These are phyloP conservation scores for Halophytophthora batemanensis DNA, from an alignment of 352 stramenopile genomes.

Conservation along the genomic window DNA sequence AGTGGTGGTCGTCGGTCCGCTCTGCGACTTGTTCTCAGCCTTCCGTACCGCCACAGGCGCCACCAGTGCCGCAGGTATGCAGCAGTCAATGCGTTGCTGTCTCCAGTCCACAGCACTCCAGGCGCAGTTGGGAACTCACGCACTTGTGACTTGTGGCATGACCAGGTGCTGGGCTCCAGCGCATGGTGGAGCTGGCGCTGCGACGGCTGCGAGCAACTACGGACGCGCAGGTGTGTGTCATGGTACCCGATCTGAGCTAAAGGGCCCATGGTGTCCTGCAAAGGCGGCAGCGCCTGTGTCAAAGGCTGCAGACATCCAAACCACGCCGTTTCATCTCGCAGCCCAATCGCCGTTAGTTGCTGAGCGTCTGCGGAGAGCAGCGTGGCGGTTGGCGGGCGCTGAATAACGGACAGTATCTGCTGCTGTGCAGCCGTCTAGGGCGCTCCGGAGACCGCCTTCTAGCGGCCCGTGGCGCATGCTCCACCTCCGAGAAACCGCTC, in stretches of 20 bases:
- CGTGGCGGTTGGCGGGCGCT: too few relatives aligned
- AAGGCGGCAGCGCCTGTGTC: too few relatives aligned
- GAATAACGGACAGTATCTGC: too few relatives aligned
- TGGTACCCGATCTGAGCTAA: slow-evolving; percentile 10
- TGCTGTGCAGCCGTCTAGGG: too few relatives aligned
- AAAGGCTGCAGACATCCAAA: too few relatives aligned
- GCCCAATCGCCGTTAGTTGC: too few relatives aligned
- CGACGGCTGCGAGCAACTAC: slow-evolving; percentile 33
- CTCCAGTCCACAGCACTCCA: not conserved
- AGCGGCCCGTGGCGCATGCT: too few relatives aligned
- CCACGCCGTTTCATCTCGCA: too few relatives aligned
- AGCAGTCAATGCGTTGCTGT: not conserved
- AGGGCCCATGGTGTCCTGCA: too few relatives aligned
- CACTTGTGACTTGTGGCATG: slow-evolving; percentile 1
- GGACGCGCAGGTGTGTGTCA: slow-evolving; percentile 18
- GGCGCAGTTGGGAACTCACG: not conserved
- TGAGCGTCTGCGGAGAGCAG: too few relatives aligned
- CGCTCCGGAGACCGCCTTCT: too few relatives aligned
- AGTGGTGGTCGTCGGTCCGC: slow-evolving; percentile 29
- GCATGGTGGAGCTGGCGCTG: slow-evolving; percentile 54
- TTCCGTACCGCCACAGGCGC: slow-evolving; percentile 34
- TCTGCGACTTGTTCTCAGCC: slow-evolving; percentile 30
- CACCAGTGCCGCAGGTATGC: slow-evolving; percentile 28
- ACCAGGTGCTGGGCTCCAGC: slow-evolving; percentile 39
- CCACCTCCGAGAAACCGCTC: too few relatives aligned